Base-by-base conservation (phyloP, 345 rosid species). In the Pistacia vera region DNA sequence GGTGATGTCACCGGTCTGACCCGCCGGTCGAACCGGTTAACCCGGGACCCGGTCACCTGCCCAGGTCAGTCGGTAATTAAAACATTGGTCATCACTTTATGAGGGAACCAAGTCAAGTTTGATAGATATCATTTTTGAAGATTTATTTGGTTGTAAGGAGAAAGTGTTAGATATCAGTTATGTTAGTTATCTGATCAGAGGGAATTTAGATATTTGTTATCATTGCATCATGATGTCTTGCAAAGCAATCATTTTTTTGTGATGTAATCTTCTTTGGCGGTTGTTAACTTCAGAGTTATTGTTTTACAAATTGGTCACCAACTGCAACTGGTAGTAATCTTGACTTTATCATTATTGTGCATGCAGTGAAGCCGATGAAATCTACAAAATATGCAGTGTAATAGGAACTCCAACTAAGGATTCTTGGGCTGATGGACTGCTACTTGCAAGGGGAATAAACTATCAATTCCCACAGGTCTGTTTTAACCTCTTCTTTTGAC, bases 281-380 rank as follows among this genome's bases (percentile, higher is more conserved):
- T 30, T 66, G 35, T 14, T 51, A 64, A 46, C 22, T 41, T 16
- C 22, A 25, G 6, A 3, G 63, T 35, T 70, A 16, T 8, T 2
- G 2, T 41, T 44, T 75, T 68, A 49, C 8, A 64, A 14, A 44
- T 58, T 36, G 18, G 41, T 13, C 11, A 5, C 30, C 36, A 66
- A 74, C 8, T 66, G 13, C n/a, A 12, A 48, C 5, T 41, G 36
- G 22, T 66, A 1, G 36, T 61, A 67, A 41, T 77, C 17, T 12
- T 8, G 38, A 8, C 11, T 36, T 51, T 7, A 54, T 71, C 8
- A 33, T 59, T 48, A 51, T 68, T 74, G 66, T 76, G 22, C 12
- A 8, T 89, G 83, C 91, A 96, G 99, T 79, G 99, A 93, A 85
- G 93, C 91, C 61, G 99, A 96, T 91, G 97, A 96, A 87, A 91